Base-by-base conservation (phyloP, 805 yeast species). In the Suhomyces sp. region DNA sequence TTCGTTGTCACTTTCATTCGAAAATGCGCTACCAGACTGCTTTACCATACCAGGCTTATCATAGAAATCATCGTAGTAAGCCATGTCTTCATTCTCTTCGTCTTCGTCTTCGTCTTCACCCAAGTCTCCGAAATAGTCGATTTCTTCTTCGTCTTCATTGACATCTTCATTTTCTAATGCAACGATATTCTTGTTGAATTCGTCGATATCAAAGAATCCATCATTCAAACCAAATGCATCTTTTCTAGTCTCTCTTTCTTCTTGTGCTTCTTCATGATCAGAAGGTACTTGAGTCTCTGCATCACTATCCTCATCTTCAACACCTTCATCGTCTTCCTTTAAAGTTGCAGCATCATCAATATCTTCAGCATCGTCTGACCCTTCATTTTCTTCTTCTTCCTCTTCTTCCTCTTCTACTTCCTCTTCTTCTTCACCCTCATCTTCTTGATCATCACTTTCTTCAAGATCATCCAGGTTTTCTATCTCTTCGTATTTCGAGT, bases 181-280 rank as follows among this genome's bases (percentile, higher is more conserved):
- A 26, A 84, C 52, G n/a, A 80, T 77, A 54, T 81, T 88, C 51
- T 73, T 76, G 60, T 83, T 86, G 66, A 85, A 91, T 35, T 83
- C 85, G 46, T 88, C 95, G 26, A 91, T 77, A 40, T 86, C 79
- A 54, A 91, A 91, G 47, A 88, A 82, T 5, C 79, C 86, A 50
- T 87, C 95, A 53, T 90, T 85, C 19, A 90, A 68, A 1, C 88
- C 91, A 49, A 72, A 75, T 2, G 63, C 71, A 49, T 80, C 86
- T 25, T 70, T 68, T 14, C 50, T 49, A 18, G 35, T 31, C 9
- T 23, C 38, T 17, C 11, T 22, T 9, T 17, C 24, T 13, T 28
- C 40, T 8, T 19, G 21, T n/a, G n/a, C n/a, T n/a, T n/a, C n/a
- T 27, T 33, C 42, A n/a, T 23, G 36, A 14, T 42, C 46, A 6